Conservation (phyloP, 2,329 filamentous ascomycete genomes). For the Sarocladium kiliense region DNA sequence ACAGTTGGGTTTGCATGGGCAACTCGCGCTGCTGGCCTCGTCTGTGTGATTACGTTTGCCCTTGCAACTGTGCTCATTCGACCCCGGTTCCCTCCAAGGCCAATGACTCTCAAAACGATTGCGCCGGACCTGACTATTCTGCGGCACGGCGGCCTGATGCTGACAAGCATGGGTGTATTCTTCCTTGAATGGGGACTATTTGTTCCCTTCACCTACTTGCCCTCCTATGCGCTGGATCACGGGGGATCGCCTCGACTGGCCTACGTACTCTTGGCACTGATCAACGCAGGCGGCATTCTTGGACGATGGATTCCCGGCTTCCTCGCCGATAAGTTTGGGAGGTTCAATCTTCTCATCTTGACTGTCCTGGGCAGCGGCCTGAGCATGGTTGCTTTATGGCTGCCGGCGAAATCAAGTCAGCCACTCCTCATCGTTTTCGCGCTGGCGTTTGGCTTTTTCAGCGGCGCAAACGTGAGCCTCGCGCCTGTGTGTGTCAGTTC, state of each 20-base stretch:
- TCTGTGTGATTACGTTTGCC: too few species aligned
- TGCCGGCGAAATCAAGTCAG: slow-evolving; percentile 40
- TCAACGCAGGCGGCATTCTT: slow-evolving; percentile 62
- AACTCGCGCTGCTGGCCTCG: slow-evolving; percentile 2
- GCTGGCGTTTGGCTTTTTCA: slow-evolving; percentile 53
- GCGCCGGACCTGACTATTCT: slow-evolving; percentile 12
- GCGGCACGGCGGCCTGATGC: neutral
- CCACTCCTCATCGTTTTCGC: slow-evolving; percentile 34
- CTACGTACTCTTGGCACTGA: slow-evolving; percentile 60
- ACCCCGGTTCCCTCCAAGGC: too few species aligned
- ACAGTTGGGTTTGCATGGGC: slow-evolving; percentile 10
- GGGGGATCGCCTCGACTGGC: slow-evolving; percentile 48
- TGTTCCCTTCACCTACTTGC: slow-evolving; percentile 53
- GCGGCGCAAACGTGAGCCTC: slow-evolving; percentile 61
- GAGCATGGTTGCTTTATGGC: slow-evolving; percentile 57
- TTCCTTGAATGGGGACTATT: slow-evolving; percentile 39
- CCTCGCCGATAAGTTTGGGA: slow-evolving; percentile 49
- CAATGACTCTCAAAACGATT: neutral
- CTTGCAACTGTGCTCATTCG: slow-evolving; percentile 9
- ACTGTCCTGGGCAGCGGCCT: slow-evolving; percentile 41
- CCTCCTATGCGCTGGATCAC: slow-evolving; percentile 50
- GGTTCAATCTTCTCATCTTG: slow-evolving; percentile 55
- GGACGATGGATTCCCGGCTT: slow-evolving; percentile 52
- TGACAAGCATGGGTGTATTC: slow-evolving; percentile 17
- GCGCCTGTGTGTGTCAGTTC: slow-evolving; percentile 70